Percentiles rank a stretch among this genome's conserved stretches.
Evolutionary conservation across 225 moss, liverwort and hornwort species (phyloP).

Genomic region (Marchantia polymorpha): DNA sequence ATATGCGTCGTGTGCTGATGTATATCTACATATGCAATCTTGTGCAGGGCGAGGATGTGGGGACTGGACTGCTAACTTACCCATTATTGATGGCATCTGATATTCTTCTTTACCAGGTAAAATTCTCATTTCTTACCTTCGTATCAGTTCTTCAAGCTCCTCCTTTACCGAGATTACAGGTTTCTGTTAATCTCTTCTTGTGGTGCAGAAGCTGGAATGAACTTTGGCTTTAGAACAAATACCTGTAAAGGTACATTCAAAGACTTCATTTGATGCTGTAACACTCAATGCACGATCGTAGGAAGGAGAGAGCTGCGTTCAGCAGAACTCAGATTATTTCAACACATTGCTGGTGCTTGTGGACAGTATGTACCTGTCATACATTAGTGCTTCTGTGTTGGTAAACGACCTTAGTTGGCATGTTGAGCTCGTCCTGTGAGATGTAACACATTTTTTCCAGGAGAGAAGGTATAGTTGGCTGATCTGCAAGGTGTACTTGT

Average conservation of each 20-base stretch:
- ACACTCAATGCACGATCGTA: no score
- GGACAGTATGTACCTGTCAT: no score
- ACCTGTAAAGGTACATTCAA: not conserved
- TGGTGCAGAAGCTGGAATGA: not conserved
- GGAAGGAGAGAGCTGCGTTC: no score
- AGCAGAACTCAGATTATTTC: no score
- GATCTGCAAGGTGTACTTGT: no score
- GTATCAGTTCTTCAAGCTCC: not conserved
- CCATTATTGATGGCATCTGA: conserved; percentile 98
- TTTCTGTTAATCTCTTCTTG: not conserved
- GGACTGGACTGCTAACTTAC: conserved; percentile 83
- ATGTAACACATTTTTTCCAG: no score
- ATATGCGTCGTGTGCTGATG: not conserved
- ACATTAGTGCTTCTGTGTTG: no score
- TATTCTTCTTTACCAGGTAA: conserved; percentile 91
- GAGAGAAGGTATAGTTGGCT: no score
- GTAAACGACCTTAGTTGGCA: no score
- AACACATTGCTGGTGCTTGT: no score
- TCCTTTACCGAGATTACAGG: not conserved
- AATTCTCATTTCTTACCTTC: not conserved
- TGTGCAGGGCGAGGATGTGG: conserved; percentile 95
- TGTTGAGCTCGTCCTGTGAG: no score
- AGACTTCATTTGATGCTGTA: not conserved
- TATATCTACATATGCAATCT: not conserved
- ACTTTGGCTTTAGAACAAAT: not conserved